These are phyloP conservation scores for Coemansia sp. DNA, from an alignment of 192 early-diverging fungal genomes.

Conservation along the genomic window DNA sequence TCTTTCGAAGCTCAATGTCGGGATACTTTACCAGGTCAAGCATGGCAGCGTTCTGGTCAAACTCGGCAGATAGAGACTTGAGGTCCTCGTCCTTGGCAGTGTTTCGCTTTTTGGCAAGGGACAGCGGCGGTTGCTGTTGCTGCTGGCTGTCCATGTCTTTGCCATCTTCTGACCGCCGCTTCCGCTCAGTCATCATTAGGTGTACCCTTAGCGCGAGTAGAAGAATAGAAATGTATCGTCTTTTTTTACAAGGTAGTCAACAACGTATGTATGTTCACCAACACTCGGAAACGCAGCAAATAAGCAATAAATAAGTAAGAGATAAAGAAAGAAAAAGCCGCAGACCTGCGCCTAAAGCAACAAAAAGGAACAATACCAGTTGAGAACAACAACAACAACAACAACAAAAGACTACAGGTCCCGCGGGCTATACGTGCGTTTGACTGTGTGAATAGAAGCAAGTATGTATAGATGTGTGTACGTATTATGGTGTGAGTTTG, in stretches of 20 bases:
- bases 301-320: background rate
- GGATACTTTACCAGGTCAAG: conserved; percentile 48
- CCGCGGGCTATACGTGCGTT: no score
- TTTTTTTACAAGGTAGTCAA: background rate
- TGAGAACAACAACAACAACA: no score
- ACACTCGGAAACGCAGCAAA: background rate
- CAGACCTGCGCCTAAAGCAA: background rate
- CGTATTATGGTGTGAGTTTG: no score
- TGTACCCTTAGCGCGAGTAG: background rate
- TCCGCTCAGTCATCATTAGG: conserved; percentile 54
- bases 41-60: conserved; percentile 47
- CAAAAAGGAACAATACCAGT: no score
- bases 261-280: background rate
- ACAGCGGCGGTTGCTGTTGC: conserved; percentile 25
- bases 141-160: conserved; percentile 40
- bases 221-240: background rate
- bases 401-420: no score
- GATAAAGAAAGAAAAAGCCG: background rate
- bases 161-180: conserved; percentile 53
- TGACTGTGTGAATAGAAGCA: no score
- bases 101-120: conserved; percentile 50
- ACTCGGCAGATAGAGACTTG: conserved; percentile 35
- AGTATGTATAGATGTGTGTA: no score
- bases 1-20: background rate
- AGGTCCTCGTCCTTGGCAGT: conserved; percentile 46